Evolutionary conservation across 2,329 filamentous ascomycete genomes (phyloP), one percentile per base, ranked within the genome.

Genomic region (Cordyceps fumosorosea): DNA sequence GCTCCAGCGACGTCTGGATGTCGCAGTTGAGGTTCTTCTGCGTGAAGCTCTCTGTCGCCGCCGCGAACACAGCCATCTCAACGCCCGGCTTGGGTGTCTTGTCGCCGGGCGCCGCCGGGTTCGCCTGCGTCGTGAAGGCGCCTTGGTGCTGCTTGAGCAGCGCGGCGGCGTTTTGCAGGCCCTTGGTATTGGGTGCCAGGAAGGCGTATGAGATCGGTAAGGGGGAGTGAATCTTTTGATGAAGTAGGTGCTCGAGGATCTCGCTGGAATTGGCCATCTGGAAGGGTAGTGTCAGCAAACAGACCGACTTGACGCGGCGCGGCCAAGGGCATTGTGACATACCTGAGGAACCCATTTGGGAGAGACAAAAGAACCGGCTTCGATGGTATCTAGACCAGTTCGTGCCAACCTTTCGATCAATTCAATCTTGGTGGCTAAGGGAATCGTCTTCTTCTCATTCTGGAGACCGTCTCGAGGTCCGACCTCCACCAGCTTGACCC

Each of bases 291-390:
- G 64, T 69, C 61, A 69, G 64, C 52, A 61, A 37, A 54, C 51
- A 34, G 7, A 20, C 7, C 10, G n/a, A 20, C 18, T 45, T 12
- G n/a, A 47, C n/a, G 44, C 29, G n/a, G 20, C 5, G 20, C 56
- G 2, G n/a, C 2, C 12, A 22, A 22, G 26, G 40, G 11, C n/a
- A 54, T 44, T 52, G 47, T n/a, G 16, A 48, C 37, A n/a, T 69
- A 91, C 85, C 80, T 95, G 91, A 3, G 91, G 91, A 56, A 93
- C 87, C 84, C 89, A 93, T 83, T 90, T 91, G 1, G 91, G 89
- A 53, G 89, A 84, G 11, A 96, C 91, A 70, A 96, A 91, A 1
- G 89, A 90, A 0, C 90, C 91, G 20, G 89, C 87, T 73, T 96
- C 91, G 65, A 96, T 93, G 3, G 86, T 86, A 6, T 78, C 77